These are phyloP conservation scores for Theileria annulata DNA, from an alignment of 169 alveolate genomes.

Conservation along the genomic window DNA sequence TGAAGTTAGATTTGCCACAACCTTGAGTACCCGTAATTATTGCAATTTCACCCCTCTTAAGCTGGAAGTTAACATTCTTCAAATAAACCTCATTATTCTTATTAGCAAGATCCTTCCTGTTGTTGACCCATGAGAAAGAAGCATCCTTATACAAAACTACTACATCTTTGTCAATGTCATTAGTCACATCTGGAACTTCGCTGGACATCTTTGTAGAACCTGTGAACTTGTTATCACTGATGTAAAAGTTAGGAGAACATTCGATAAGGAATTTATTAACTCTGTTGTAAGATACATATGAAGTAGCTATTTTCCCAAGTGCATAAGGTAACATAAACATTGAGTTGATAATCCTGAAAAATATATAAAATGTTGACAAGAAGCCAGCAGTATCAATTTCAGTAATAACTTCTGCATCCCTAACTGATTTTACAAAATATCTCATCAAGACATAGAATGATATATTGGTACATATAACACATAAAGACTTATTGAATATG, in stretches of 20 bases:
- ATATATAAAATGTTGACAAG: slow-evolving; percentile 34
- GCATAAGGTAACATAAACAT: slow-evolving; percentile 23
- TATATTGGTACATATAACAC: not conserved
- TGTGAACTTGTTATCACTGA: not conserved
- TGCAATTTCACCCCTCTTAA: not conserved
- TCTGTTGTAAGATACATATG: slow-evolving; percentile 20
- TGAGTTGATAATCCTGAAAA: slow-evolving; percentile 28
- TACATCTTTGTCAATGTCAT: slow-evolving; percentile 4
- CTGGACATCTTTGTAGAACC: slow-evolving; percentile 6
- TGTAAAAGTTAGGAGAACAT: slow-evolving; percentile 55
- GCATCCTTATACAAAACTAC: slow-evolving; percentile 17
- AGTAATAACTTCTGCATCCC: slow-evolving; percentile 14
- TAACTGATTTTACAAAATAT: slow-evolving; percentile 15
- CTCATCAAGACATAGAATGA: slow-evolving; percentile 13
- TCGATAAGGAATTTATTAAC: slow-evolving; percentile 7
- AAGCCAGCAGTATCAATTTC: slow-evolving; percentile 12
- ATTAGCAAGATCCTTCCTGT: slow-evolving; percentile 11
- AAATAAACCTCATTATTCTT: slow-evolving; percentile 1
- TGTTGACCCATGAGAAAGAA: slow-evolving; percentile 17
- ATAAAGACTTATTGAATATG: slow-evolving; percentile 12
- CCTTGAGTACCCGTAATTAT: slow-evolving; percentile 52
- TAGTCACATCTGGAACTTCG: not conserved
- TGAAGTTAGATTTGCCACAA: slow-evolving; percentile 29
- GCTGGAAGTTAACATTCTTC: not conserved
- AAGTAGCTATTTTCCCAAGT: slow-evolving; percentile 11